Percentiles rank a stretch among this genome's conserved stretches.
Conservation (phyloP, 768 basidiomycete species). For the Lactifluus echinatus region DNA sequence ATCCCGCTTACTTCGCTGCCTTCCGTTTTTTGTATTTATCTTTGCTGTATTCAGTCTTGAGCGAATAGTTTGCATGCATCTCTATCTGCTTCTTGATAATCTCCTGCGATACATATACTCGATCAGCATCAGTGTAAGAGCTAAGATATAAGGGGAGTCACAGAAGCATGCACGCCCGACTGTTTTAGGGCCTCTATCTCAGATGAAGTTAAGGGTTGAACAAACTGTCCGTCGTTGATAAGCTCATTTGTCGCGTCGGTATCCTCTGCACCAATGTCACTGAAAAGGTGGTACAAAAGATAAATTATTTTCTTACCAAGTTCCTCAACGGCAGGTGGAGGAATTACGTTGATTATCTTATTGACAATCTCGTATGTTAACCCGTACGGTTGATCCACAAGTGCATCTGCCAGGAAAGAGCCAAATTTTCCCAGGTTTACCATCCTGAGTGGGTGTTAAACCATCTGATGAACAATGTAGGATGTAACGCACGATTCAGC, state of each 20-base stretch:
- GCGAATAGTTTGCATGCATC: conserved; percentile 79
- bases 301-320: conserved; percentile 47
- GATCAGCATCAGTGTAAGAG: not conserved
- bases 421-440: conserved; percentile 81
- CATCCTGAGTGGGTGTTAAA: conserved; percentile 35
- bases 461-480: not conserved
- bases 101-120: conserved; percentile 44
- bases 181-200: conserved; percentile 83
- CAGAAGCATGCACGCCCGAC: conserved; percentile 71
- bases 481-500: conserved; percentile 22
- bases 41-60: conserved; percentile 98
- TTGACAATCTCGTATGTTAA: conserved; percentile 78
- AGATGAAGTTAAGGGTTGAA: conserved; percentile 72
- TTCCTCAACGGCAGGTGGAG: conserved; percentile 62
- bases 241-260: conserved; percentile 95
- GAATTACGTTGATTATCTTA: conserved; percentile 55
- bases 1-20: conserved; percentile 74
- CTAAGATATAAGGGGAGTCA: conserved; percentile 28
- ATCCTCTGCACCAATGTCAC: conserved; percentile 54
- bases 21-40: conserved; percentile 97
- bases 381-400: conserved; percentile 80
- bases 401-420: conserved; percentile 65
- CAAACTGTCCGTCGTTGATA: conserved; percentile 79
- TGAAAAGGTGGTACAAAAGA: not conserved
- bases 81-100: conserved; percentile 94